Base-by-base conservation (phyloP, 2,329 filamentous ascomycete species). In the Pyricularia sp. region DNA sequence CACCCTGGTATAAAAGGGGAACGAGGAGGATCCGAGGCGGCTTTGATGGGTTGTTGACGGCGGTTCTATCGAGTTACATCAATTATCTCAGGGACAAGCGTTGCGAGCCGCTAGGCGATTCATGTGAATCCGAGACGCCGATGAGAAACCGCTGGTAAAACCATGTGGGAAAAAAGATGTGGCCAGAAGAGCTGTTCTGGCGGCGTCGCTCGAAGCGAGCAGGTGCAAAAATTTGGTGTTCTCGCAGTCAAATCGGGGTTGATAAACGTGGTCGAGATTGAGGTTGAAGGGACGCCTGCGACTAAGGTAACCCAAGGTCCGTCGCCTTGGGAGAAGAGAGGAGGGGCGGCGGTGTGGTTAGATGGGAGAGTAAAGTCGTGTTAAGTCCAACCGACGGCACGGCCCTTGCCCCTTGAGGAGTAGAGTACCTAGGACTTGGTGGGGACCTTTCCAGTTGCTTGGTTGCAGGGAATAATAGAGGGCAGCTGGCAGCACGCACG, bases 41-140 rank as follows among this genome's bases (percentile, higher is more conserved):
- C 9, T n/a, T 6, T 20, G 42, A 55, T n/a, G 42, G 20, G 17
- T 55, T 55, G 42, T 7, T 55, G 42, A 55, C 42, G 42, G 20
- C 20, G 42, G 20, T n/a, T 55, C 5, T 55, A 25, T 61, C 68
- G 59, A 65, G 28, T 33, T 64, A 69, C 65, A 64, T 67, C 68
- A 69, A 33, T 63, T 50, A 36, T 68, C 61, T 28, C 25, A 64
- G 23, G 42, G 42, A 55, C 42, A 20, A 55, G 42, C 42, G 33
- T 36, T 36, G 33, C 33, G 20, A 55, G 42, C 20, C 42, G 20
- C 42, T 55, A 55, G 42, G 42, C 42, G 20, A 55, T 55, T 55
- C 42, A 55, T 55, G 42, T n/a, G 42, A 55, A 55, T 4, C 42
- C 42, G 42, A 55, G 20, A 55, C 42, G 42, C 42, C 42, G 42